These are phyloP conservation scores for Telfairia occidentalis DNA, from an alignment of 331 rosid species.

Conservation along the genomic window DNA sequence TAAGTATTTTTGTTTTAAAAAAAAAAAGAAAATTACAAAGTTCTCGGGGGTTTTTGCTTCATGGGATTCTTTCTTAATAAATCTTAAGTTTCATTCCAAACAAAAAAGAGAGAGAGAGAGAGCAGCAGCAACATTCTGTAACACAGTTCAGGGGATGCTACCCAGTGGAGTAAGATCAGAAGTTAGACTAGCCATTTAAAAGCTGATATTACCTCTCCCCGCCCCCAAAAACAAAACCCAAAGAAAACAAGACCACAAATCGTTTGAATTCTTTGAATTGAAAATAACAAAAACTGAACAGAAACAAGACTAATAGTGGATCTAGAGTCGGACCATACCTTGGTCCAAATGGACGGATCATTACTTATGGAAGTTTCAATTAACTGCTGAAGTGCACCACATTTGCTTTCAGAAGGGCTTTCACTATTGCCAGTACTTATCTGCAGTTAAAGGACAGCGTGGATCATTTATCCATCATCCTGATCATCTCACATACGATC, in stretches of 20 bases:
- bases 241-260: neutral
- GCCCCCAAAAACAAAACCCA: neutral
- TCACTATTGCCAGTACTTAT: conserved; percentile 59
- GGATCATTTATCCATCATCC: neutral
- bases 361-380: conserved; percentile 60
- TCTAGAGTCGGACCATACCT: conserved; percentile 44
- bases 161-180: neutral
- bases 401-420: conserved; percentile 58
- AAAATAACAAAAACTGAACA: neutral
- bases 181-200: neutral
- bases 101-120: too few species aligned
- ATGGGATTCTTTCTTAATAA: too few species aligned
- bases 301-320: neutral
- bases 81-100: too few species aligned
- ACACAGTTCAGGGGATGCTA: neutral
- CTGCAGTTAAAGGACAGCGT: conserved; percentile 25
- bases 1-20: too few species aligned
- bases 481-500: neutral
- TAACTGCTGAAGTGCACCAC: conserved; percentile 74
- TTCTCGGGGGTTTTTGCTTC: too few species aligned
- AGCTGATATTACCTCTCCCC: neutral
- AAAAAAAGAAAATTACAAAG: too few species aligned
- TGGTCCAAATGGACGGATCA: conserved; percentile 74
- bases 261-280: neutral
- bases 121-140: too few species aligned